Evolutionary conservation across 2,329 filamentous ascomycete genomes (phyloP).

Genomic region (Atkinsonella hypoxylon): DNA sequence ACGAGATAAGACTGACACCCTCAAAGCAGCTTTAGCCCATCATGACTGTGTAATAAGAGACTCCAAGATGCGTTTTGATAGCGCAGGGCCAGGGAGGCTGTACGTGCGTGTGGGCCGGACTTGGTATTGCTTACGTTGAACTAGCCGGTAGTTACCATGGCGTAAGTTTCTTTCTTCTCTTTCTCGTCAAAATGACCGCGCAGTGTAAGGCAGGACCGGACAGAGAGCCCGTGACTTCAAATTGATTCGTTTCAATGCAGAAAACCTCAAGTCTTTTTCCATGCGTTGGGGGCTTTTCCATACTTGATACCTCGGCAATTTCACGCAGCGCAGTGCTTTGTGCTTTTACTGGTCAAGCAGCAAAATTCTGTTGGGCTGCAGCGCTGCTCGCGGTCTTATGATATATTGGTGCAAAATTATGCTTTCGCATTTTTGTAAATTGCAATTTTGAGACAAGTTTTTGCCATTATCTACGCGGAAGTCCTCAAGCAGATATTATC

Average conservation of each 20-base stretch:
- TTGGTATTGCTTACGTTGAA: not conserved
- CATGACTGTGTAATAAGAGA: not conserved
- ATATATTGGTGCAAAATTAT: too few species aligned
- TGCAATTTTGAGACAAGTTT: too few species aligned
- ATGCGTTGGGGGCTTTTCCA: too few species aligned
- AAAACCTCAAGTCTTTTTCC: too few species aligned
- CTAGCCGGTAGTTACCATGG: not conserved
- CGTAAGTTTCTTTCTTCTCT: not conserved
- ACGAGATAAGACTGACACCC: not conserved
- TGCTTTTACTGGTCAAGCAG: not conserved
- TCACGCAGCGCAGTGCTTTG: not conserved
- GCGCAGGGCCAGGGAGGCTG: not conserved
- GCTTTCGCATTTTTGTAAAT: too few species aligned
- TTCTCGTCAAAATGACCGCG: not conserved
- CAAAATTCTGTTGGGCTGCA: not conserved
- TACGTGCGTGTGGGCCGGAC: not conserved
- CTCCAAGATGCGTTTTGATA: not conserved
- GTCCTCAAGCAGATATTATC: too few species aligned
- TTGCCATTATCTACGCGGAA: too few species aligned
- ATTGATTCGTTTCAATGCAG: too few species aligned
- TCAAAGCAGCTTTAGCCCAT: not conserved
- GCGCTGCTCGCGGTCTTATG: too few species aligned
- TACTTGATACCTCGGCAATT: not conserved
- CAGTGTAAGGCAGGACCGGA: too few species aligned
- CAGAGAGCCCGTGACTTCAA: not conserved